Evolutionary conservation across 805 yeast species (phyloP), one percentile per base, ranked within the genome.

Genomic region (Yarrowia sp.): DNA sequence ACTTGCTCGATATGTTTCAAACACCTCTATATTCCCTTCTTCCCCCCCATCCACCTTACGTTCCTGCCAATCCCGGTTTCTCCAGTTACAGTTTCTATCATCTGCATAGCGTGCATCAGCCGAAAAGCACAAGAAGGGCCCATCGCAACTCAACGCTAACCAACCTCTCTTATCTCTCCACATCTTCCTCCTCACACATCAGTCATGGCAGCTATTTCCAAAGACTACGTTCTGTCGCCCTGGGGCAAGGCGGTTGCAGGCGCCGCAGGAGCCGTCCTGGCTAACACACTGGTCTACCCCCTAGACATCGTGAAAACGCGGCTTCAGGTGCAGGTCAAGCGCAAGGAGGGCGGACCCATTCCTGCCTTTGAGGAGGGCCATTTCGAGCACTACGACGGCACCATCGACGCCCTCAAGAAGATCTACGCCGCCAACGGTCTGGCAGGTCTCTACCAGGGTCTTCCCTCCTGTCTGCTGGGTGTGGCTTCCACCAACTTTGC

Each of bases 161-260:
- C 32, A 26, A 26, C 32, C 32, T 32, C 45, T 35, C 50, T 43
- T 26, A 41, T 41, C 32, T 26, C 32, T 26, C 4, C 32, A 26
- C 63, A 41, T 26, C 63, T 26, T 26, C 35, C 5, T 32, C 41
- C 42, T 16, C 52, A 59, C 65, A 45, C 65, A 59, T 10, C 41
- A 26, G 48, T 42, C 65, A 59, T 59, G 65, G 65, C 65, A 11
- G 65, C 65, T 35, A 59, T 59, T 59, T 59, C 65, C 65, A 59
- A 59, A 59, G 67, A 63, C 56, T 63, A 38, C 26, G 67, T 63
- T 19, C 73, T 78, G 52, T 73, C 88, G n/a, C 89, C 91, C 8
- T 79, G 91, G 74, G 96, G 91, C 72, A 86, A 87, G 74, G 97
- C 97, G 0, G 83, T 90, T 15, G 87, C 90, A 63, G 97, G 97